phyloP scores from a whole-genome alignment of 495 filamentous ascomycete species.

The Penicillium manginii region DNA sequence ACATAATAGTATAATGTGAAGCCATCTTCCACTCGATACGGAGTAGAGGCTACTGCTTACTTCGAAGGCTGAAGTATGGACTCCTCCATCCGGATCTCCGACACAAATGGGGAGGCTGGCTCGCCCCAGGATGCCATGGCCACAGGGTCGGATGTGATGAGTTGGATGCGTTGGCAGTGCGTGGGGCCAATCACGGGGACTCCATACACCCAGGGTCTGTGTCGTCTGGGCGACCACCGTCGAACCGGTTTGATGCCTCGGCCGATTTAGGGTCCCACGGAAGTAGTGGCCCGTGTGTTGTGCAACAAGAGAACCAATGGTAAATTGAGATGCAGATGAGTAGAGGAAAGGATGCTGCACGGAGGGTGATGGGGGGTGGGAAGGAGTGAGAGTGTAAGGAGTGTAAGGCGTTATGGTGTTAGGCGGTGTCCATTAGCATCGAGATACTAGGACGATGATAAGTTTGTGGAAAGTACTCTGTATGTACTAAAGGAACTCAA shows the following conservation, averaged over 20 bases:
- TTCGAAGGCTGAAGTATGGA: too few relatives aligned
- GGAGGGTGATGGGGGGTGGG: not conserved
- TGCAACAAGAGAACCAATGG: constrained; percentile 12
- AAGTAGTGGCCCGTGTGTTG: constrained; percentile 19
- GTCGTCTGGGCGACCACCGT: constrained; percentile 32
- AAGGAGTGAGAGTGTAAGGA: not conserved
- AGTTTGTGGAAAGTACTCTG: too few relatives aligned
- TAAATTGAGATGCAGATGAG: not conserved
- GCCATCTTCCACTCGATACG: too few relatives aligned
- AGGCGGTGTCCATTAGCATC: too few relatives aligned
- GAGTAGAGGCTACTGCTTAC: not conserved
- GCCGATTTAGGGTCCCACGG: constrained; percentile 19
- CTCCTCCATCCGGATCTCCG: too few relatives aligned
- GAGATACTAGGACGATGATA: too few relatives aligned
- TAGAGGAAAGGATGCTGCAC: not conserved
- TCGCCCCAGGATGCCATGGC: not conserved
- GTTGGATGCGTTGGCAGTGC: constrained; percentile 38
- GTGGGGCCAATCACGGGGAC: constrained; percentile 27
- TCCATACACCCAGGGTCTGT: constrained; percentile 14
- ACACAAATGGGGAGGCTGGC: not conserved
- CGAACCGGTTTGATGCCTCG: constrained; percentile 16
- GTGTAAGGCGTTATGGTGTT: not conserved
- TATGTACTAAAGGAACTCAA: too few relatives aligned
- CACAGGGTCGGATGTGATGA: constrained; percentile 17
- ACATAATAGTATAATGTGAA: too few relatives aligned